phyloP scores from a whole-genome alignment of 2,329 filamentous ascomycete genomes.

The Penicillium sp. region DNA sequence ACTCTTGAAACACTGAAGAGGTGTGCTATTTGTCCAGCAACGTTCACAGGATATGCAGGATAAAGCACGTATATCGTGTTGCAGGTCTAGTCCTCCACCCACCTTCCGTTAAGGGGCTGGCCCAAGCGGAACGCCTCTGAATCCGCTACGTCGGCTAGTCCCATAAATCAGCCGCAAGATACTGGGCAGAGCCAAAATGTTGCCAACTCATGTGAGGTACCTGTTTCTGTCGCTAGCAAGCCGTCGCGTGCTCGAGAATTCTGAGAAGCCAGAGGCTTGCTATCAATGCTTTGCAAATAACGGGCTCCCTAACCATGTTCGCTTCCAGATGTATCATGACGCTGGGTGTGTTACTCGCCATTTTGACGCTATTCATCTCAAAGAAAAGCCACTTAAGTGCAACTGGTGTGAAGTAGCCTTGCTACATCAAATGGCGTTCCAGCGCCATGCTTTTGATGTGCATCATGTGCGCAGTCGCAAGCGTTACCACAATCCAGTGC shows the following conservation, averaged over 20 bases:
- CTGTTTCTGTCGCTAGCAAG: constrained; percentile 12
- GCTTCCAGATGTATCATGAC: constrained; percentile 27
- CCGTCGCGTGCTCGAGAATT: constrained; percentile 20
- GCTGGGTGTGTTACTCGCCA: constrained; percentile 28
- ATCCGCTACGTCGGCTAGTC: too few species aligned
- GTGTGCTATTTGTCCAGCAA: too few species aligned
- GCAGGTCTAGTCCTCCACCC: too few species aligned
- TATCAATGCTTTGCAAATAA: constrained; percentile 26
- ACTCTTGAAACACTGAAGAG: too few species aligned
- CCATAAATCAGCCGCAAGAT: not conserved
- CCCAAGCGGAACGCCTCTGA: too few species aligned
- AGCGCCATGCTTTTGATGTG: constrained; percentile 27
- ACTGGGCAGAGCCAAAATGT: constrained; percentile 9
- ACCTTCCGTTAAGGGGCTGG: too few species aligned
- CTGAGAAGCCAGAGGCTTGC: constrained; percentile 21
- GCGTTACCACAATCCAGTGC: constrained; percentile 20
- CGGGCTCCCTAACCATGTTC: constrained; percentile 20
- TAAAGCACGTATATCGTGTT: too few species aligned
- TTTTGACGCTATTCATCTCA: constrained; percentile 28
- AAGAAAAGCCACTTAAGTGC: constrained; percentile 23
- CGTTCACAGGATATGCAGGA: too few species aligned
- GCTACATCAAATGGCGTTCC: constrained; percentile 29
- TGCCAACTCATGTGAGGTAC: constrained; percentile 7
- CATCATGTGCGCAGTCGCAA: constrained; percentile 28
- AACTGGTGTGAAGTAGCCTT: constrained; percentile 28